Conservation (phyloP, 208 protist species). For the Blastocrithidia nonstop region DNA sequence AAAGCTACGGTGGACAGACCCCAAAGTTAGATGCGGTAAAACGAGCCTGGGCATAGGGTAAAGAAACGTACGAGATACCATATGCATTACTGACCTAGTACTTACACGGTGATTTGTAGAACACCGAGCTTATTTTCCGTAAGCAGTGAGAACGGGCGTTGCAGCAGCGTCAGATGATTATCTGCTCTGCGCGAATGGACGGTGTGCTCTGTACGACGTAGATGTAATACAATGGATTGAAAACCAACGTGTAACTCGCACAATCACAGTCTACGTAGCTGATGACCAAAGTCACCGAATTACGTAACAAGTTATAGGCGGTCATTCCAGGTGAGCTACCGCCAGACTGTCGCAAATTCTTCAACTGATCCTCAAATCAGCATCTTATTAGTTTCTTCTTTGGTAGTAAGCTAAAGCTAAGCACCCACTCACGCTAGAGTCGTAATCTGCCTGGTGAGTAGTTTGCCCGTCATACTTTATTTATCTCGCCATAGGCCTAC, state of each 20-base stretch:
- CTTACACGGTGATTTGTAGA: constrained; percentile 80
- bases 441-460: constrained; percentile 56
- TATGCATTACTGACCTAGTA: constrained; percentile 75
- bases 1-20: constrained; percentile 80
- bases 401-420: constrained; percentile 79
- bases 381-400: constrained; percentile 83
- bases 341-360: constrained; percentile 73
- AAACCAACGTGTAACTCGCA: constrained; percentile 79
- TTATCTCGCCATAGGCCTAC: constrained; percentile 17
- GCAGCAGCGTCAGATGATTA: constrained; percentile 62
- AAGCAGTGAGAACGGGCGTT: constrained; percentile 79
- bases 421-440: constrained; percentile 71
- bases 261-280: constrained; percentile 64
- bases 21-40: constrained; percentile 85
- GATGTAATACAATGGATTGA: constrained; percentile 90
- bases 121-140: constrained; percentile 85
- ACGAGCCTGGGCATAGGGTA: constrained; percentile 76
- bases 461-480: constrained; percentile 75
- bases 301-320: constrained; percentile 45
- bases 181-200: constrained; percentile 79
- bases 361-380: constrained; percentile 87
- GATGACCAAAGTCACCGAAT: constrained; percentile 41
- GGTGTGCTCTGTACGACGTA: constrained; percentile 82
- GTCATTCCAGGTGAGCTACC: constrained; percentile 72
- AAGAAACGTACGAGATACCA: constrained; percentile 82